phyloP scores from a whole-genome alignment of 768 basidiomycete species.

The Leccinum uliginosum region DNA sequence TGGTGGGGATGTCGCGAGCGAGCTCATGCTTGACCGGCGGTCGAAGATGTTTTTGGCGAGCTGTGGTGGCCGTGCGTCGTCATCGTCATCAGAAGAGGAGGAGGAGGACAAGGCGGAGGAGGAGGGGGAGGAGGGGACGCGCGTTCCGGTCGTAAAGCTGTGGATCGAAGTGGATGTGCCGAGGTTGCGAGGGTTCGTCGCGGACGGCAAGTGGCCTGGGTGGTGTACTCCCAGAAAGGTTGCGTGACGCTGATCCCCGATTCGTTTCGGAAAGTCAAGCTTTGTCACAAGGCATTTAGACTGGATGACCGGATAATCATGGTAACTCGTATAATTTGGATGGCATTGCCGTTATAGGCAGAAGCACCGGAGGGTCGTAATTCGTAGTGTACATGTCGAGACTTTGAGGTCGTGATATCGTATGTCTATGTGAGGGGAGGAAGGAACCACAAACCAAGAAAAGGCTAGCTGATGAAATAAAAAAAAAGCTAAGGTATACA shows the following conservation, averaged over 20 bases:
- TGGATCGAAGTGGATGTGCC: conserved; percentile 19
- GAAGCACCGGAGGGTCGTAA: neutral
- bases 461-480: neutral
- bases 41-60: conserved; percentile 15
- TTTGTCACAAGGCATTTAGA: neutral
- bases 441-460: conserved; percentile 1
- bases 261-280: neutral
- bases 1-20: conserved; percentile 22
- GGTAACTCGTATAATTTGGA: neutral
- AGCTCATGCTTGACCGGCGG: conserved; percentile 21
- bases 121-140: neutral
- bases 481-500: neutral
- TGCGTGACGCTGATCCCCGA: neutral
- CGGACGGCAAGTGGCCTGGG: conserved; percentile 19
- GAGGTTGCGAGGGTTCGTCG: conserved; percentile 18
- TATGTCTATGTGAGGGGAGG: neutral
- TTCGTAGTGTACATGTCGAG: conserved; percentile 6
- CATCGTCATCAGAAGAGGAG: neutral
- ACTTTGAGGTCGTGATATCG: neutral
- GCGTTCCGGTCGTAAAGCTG: conserved; percentile 12
- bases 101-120: neutral
- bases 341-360: neutral
- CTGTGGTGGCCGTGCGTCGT: neutral
- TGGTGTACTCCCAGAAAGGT: conserved; percentile 17
- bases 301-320: neutral